phyloP scores from a whole-genome alignment of 1,139 yeast genomes.

The Blastobotrys raffinosifermentans region DNA sequence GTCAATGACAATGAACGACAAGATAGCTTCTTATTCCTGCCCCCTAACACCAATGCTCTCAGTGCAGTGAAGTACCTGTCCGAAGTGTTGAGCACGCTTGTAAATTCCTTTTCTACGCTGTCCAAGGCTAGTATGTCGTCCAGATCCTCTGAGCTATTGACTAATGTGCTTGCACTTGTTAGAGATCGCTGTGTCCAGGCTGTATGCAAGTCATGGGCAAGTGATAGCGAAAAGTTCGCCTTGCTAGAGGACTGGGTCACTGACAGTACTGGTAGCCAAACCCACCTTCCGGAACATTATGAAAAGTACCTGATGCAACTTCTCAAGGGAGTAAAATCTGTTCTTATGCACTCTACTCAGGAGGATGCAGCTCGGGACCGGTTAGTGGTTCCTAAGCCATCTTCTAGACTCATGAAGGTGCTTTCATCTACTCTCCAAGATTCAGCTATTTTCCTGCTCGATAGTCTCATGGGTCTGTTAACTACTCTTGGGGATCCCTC shows the following conservation, averaged over 20 bases:
- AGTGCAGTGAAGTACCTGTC: constrained; percentile 48
- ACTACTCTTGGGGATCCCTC: constrained; percentile 9
- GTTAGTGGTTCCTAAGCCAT: constrained; percentile 42
- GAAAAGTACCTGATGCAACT: constrained; percentile 30
- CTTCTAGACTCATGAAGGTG: constrained; percentile 40
- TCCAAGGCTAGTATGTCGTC: constrained; percentile 41
- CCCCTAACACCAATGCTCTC: constrained; percentile 55
- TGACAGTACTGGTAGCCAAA: constrained; percentile 17
- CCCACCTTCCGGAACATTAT: constrained; percentile 26
- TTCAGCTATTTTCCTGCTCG: constrained; percentile 22
- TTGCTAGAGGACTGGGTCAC: constrained; percentile 40
- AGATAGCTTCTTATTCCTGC: constrained; percentile 48
- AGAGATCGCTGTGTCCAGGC: constrained; percentile 43
- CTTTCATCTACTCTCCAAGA: constrained; percentile 39
- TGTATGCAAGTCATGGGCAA: constrained; percentile 45
- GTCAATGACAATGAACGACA: constrained; percentile 1
- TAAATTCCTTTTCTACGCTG: constrained; percentile 16
- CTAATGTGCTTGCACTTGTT: constrained; percentile 34
- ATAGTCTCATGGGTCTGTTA: constrained; percentile 20
- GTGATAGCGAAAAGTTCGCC: constrained; percentile 42
- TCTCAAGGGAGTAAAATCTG: constrained; percentile 26
- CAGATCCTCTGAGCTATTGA: constrained; percentile 34
- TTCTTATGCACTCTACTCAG: constrained; percentile 14
- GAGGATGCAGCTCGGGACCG: constrained; percentile 9
- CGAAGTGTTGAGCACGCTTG: not conserved